Evolutionary conservation across 371 early-diverging fungal species (phyloP).

Genomic region (Chytridium lagenaria): DNA sequence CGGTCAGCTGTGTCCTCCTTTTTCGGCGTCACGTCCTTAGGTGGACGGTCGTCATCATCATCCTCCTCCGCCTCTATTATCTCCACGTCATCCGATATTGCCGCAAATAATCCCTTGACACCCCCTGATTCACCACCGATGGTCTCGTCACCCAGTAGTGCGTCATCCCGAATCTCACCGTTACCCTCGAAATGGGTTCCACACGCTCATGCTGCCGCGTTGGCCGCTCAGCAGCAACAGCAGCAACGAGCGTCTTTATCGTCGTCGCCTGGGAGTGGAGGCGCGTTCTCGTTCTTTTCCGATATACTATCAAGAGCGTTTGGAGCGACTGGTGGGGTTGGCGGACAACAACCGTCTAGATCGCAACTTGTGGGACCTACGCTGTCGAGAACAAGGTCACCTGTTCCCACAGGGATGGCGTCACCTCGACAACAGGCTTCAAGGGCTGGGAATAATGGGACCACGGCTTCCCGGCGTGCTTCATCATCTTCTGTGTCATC

Average conservation of each 20-base stretch:
- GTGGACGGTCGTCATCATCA: too few species aligned
- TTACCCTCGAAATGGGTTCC: not conserved
- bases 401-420: not conserved
- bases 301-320: constrained; percentile 1
- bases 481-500: too few species aligned
- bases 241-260: not conserved
- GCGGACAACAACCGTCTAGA: too few species aligned
- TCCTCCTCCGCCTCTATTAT: too few species aligned
- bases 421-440: too few species aligned
- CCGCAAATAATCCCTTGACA: not conserved
- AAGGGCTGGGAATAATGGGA: too few species aligned
- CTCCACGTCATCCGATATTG: not conserved
- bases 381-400: not conserved
- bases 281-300: constrained; percentile 6
- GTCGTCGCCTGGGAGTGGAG: not conserved
- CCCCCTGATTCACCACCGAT: not conserved
- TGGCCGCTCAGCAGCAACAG: too few species aligned
- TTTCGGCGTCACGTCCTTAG: not conserved
- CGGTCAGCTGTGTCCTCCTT: not conserved
- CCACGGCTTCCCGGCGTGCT: too few species aligned
- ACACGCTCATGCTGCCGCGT: too few species aligned
- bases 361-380: too few species aligned
- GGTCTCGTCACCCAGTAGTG: too few species aligned
- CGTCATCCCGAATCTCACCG: not conserved
- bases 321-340: too few species aligned